A percentile compares a stretch with the other conserved stretches of the same genome.
Conservation (phyloP, 2,329 filamentous ascomycete genomes). For the Verticillium alfalfae region DNA sequence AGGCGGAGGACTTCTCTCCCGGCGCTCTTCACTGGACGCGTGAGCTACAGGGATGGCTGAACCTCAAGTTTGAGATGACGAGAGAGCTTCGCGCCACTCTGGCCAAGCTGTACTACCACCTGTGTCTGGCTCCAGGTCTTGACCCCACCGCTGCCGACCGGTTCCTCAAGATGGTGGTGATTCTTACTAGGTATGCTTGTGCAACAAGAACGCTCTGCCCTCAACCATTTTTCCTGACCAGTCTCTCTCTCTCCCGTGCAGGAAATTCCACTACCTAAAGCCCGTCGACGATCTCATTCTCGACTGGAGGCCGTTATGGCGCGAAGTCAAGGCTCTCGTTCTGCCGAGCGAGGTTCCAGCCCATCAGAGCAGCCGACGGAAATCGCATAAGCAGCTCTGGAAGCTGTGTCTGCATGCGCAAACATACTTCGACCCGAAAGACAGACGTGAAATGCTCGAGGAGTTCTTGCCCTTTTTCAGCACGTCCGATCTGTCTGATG, state of each 20-base stretch:
- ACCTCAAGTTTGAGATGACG: slow-evolving; percentile 94
- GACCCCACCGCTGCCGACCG: slow-evolving; percentile 78
- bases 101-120: slow-evolving; percentile 89
- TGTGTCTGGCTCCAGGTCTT: slow-evolving; percentile 83
- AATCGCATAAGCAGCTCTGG: slow-evolving; percentile 61
- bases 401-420: slow-evolving; percentile 90
- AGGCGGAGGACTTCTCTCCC: slow-evolving; percentile 88
- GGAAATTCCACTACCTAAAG: slow-evolving; percentile 92
- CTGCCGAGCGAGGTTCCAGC: slow-evolving; percentile 76
- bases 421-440: slow-evolving; percentile 84
- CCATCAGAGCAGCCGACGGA: slow-evolving; percentile 50
- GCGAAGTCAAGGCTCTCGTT: slow-evolving; percentile 86
- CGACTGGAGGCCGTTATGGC: slow-evolving; percentile 90
- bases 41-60: slow-evolving; percentile 91
- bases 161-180: slow-evolving; percentile 95
- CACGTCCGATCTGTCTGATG: slow-evolving; percentile 85
- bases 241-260: slow-evolving; percentile 23
- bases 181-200: slow-evolving; percentile 75
- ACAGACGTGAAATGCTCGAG: slow-evolving; percentile 75
- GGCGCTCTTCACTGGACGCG: slow-evolving; percentile 96
- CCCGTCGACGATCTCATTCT: slow-evolving; percentile 84
- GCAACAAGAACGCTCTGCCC: background rate
- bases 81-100: slow-evolving; percentile 77
- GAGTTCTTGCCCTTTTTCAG: slow-evolving; percentile 85
- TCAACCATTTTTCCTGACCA: background rate